Evolutionary conservation across 306 rosid genomes (phyloP), one percentile per base, ranked within the genome.

Genomic region (Mucuna pruriens): DNA sequence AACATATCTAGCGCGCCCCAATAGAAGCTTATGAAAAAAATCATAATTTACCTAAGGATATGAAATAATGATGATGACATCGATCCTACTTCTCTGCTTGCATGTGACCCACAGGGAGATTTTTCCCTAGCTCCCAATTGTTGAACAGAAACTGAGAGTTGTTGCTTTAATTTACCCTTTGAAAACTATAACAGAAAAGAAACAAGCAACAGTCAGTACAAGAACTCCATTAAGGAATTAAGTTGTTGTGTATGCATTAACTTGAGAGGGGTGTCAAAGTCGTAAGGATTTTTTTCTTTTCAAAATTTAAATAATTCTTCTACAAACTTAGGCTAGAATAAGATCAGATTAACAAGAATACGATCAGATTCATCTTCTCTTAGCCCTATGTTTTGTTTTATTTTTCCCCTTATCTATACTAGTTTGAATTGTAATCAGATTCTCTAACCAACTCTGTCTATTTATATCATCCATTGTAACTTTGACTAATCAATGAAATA

Each of bases 41-140:
- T 60, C 83, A 49, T n/a, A 65, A 74, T 60, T 75, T 89, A 95
- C 99, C 94, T 81, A 65, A 74, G 76, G 67, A 89, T 67, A 75
- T 76, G 85, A 71, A 93, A 86, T 29, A 85, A 51, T 2, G 92
- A 86, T 39, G 99, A 79, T 25, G 92, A 81, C 19, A 92, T 13
- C 1, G 68, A 60, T 62, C 4, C 83, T 54, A 49, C 54, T 55
- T 87, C 92, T 31, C 45, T 55, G 77, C 80, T 81, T 67, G 73
- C 57, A 69, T 72, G 82, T 38, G 87, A 48, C 63, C 72, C 74
- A 71, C 82, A 65, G 44, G 82, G 83, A 80, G 93, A 83, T 86
- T 66, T 90, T 66, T 87, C 89, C 89, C 77, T 89, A 39, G 91
- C 92, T 51, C 89, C 93, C 22, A 84, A 79, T 85, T 89, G 91